These are phyloP conservation scores for Lecanoromycetidae sp. DNA, from an alignment of 2,329 filamentous ascomycete species.

Conservation along the genomic window DNA sequence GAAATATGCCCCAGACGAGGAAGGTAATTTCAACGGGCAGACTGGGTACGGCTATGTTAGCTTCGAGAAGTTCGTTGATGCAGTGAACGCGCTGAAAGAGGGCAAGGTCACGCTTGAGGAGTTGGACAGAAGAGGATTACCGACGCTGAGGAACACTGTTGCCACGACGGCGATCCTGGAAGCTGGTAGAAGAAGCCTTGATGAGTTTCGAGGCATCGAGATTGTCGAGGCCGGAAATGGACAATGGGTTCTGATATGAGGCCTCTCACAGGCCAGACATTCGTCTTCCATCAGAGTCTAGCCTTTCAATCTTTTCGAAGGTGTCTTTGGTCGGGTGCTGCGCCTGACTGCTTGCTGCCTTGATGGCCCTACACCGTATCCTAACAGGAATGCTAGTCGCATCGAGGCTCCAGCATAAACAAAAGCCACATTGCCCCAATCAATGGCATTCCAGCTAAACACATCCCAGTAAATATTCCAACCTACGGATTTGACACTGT, in stretches of 20 bases:
- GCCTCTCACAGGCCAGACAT: background rate
- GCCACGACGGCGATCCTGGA: slow-evolving; percentile 86
- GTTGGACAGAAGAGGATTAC: slow-evolving; percentile 67
- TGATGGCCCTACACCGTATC: background rate
- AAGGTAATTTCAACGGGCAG: slow-evolving; percentile 87
- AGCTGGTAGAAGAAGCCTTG: slow-evolving; percentile 70
- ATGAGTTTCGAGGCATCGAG: slow-evolving; percentile 66
- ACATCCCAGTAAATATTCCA: slow-evolving; percentile 51
- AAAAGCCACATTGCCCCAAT: slow-evolving; percentile 57
- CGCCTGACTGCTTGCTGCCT: slow-evolving; percentile 1
- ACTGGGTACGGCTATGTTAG: slow-evolving; percentile 87
- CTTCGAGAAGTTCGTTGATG: slow-evolving; percentile 93
- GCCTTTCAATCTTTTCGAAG: background rate
- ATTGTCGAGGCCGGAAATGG: slow-evolving; percentile 34
- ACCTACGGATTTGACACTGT: slow-evolving; percentile 50
- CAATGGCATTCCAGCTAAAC: slow-evolving; percentile 52
- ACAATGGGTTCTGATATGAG: slow-evolving; percentile 3
- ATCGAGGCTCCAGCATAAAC: slow-evolving; percentile 54
- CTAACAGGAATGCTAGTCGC: slow-evolving; percentile 44
- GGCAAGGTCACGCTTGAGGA: slow-evolving; percentile 60
- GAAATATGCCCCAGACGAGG: slow-evolving; percentile 86
- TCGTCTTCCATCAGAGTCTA: background rate
- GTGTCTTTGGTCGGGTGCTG: slow-evolving; percentile 5
- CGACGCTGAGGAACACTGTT: slow-evolving; percentile 78
- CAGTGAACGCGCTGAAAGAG: slow-evolving; percentile 64